Evolutionary conservation across 2,329 filamentous ascomycete species (phyloP).

Genomic region (Cladosporium phlei): DNA sequence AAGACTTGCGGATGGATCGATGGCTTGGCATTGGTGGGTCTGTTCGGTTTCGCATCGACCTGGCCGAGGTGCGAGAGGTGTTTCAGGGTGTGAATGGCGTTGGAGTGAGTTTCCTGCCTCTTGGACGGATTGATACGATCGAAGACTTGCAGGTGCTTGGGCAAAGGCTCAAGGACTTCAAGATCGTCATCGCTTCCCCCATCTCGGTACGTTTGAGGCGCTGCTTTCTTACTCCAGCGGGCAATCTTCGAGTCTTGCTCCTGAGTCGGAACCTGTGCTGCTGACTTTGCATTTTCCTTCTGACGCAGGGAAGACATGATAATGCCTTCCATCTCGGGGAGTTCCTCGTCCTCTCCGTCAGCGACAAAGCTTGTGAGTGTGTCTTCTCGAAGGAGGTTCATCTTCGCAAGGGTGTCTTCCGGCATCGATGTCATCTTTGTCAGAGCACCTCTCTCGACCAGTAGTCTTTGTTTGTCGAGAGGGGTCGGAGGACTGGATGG

Average conservation of each 20-base stretch:
- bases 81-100: conserved; percentile 30
- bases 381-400: conserved; percentile 28
- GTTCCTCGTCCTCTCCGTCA: conserved; percentile 24
- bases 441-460: conserved; percentile 30
- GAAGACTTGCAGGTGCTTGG: conserved; percentile 27
- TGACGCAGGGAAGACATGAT: conserved; percentile 25
- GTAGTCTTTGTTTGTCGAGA: conserved; percentile 31
- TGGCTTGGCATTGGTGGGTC: conserved; percentile 55
- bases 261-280: not conserved
- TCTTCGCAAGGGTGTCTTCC: conserved; percentile 29
- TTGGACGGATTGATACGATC: conserved; percentile 34
- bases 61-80: conserved; percentile 32
- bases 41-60: conserved; percentile 45
- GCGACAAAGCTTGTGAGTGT: conserved; percentile 21
- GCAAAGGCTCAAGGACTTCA: conserved; percentile 52
- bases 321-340: conserved; percentile 26
- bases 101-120: conserved; percentile 23
- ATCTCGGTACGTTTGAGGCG: conserved; percentile 38
- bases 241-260: conserved; percentile 26
- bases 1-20: conserved; percentile 67
- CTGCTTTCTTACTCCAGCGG: conserved; percentile 31
- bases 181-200: conserved; percentile 48
- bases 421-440: conserved; percentile 29
- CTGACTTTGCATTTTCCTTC: not conserved
- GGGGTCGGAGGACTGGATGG: conserved; percentile 40